Evolutionary conservation across 1,139 yeast species (phyloP), one percentile per base, ranked within the genome.

Genomic region (Meyerozyma elateridarum): DNA sequence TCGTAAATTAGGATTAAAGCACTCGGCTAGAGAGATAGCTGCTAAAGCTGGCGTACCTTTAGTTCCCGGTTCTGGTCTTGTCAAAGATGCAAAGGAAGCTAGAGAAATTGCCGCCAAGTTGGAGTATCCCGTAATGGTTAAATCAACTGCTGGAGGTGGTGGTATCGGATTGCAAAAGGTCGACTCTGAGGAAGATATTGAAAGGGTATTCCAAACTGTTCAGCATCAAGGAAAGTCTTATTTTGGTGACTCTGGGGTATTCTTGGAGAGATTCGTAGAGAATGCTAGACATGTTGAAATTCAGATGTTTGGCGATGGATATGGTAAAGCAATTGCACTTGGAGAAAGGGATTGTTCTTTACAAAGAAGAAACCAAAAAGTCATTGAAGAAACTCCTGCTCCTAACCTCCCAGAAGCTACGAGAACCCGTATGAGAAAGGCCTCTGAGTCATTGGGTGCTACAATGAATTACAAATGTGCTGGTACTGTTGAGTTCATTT

Each of bases 81-180:
- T 91, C 25, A 66, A 73, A 3, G 64, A 75, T 39, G 70, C 87
- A 6, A 70, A 70, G 14, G 95, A 85, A 48, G 97, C 97, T 4
- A 65, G 69, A 37, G 70, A 64, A 38, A 74, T 81, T 42, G 97
- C 96, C n/a, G 79, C 74, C 15, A 64, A 75, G 45, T 69, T 91
- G 35, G 87, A 79, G 40, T 91, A 85, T 51, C 97, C 98, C 16
- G 76, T 91, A 28, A 91, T 91, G 97, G 85, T 91, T 34, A 91
- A 91, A 61, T 84, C 95, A 14, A 89, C 97, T 40, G 97, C 97
- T 21, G 98, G 98, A 56, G 98, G 98, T 49, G 98, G 98, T 57
- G 98, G 98, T 60, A 91, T 89, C 51, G 98, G 98, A 42, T 68
- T 91, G 48, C 96, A 88, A 56, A 83, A 88, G 54, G 96, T 89